A percentile compares a stretch with the other conserved stretches of the same genome.
phyloP scores from a whole-genome alignment of 192 early-diverging fungal genomes.

The Backusella mclennaniae region DNA sequence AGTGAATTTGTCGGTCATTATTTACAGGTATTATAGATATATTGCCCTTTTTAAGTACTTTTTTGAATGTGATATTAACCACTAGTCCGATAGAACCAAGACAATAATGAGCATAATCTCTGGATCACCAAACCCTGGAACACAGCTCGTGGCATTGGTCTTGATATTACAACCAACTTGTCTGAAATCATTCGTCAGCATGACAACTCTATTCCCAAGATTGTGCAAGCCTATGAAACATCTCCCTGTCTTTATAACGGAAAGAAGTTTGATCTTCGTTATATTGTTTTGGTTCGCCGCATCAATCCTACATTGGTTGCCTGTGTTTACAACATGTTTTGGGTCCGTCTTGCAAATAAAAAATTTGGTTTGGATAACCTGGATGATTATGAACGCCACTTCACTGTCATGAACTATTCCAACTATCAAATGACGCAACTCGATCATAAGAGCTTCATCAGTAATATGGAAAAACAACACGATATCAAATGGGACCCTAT shows the following conservation, averaged over 20 bases:
- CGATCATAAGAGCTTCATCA: conserved; percentile 45
- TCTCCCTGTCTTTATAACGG: conserved; percentile 48
- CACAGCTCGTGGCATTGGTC: conserved; percentile 41
- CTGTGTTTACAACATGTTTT: conserved; percentile 48
- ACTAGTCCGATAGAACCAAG: conserved; percentile 27
- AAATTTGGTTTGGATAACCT: conserved; percentile 31
- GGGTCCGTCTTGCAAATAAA: conserved; percentile 51
- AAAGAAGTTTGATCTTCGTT: conserved; percentile 49
- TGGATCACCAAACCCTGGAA: conserved; percentile 51
- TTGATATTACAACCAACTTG: conserved; percentile 37
- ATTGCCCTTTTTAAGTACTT: not conserved
- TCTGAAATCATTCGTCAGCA: conserved; percentile 41
- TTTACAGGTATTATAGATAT: conserved; percentile 4
- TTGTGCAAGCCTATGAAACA: conserved; percentile 44
- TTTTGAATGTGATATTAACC: not conserved
- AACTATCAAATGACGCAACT: conserved; percentile 47
- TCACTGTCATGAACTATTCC: conserved; percentile 51
- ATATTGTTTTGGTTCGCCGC: conserved; percentile 47
- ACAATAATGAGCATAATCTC: conserved; percentile 35
- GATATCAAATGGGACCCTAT: conserved; percentile 41
- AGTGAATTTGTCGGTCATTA: conserved; percentile 44
- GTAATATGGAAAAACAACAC: conserved; percentile 50
- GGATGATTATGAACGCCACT: conserved; percentile 49
- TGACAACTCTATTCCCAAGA: conserved; percentile 41
- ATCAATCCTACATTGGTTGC: conserved; percentile 36